These are phyloP conservation scores for Reutealis trisperma DNA, from an alignment of 345 rosid genomes.

Conservation along the genomic window DNA sequence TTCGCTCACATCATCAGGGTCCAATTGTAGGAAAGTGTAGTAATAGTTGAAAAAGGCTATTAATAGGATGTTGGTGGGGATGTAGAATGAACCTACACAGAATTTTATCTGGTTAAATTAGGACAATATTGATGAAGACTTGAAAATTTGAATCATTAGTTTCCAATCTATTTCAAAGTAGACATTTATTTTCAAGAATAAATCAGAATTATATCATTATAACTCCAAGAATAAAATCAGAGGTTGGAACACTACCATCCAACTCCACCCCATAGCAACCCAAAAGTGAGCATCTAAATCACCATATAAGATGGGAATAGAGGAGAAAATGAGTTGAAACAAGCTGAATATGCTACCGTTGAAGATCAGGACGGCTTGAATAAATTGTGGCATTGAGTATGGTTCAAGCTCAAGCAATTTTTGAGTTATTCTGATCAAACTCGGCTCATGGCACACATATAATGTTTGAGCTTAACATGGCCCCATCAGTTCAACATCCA, in stretches of 20 bases:
- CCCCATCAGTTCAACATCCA: not conserved
- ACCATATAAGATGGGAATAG: not conserved
- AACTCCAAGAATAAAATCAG: not conserved
- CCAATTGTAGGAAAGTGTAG: conserved; percentile 96
- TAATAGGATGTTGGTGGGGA: conserved; percentile 84
- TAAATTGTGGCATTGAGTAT: not conserved
- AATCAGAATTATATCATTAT: not conserved
- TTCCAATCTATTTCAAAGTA: not conserved
- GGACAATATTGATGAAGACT: not conserved
- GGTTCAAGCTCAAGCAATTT: not conserved
- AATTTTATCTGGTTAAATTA: not conserved
- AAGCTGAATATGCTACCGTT: not conserved
- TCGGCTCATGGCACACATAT: not conserved
- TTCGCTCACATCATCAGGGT: conserved; percentile 98
- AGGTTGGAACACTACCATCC: not conserved
- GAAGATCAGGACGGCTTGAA: not conserved
- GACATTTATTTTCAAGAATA: not conserved
- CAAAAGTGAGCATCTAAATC: not conserved
- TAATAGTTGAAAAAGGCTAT: conserved; percentile 99
- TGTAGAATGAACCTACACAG: conserved; percentile 81
- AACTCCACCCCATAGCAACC: not conserved
- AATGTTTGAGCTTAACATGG: not conserved
- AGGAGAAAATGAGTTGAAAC: not conserved
- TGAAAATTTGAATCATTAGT: not conserved
- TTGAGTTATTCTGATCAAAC: not conserved